phyloP scores from a whole-genome alignment of 2,329 filamentous ascomycete genomes.

The Cryphonectria radicalis region DNA sequence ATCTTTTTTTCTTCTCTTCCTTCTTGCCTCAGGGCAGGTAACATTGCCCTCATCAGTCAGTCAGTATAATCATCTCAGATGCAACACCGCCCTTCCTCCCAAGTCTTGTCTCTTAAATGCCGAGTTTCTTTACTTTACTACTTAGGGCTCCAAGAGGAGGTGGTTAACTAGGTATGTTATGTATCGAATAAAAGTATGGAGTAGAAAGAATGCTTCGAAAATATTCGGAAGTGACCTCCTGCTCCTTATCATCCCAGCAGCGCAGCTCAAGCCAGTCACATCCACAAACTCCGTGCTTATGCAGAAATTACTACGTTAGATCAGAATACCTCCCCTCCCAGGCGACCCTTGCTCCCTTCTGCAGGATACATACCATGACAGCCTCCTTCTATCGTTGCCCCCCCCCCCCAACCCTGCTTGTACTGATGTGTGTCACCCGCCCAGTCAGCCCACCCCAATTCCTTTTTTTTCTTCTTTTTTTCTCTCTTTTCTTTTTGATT shows the following conservation, averaged over 20 bases:
- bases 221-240: constrained; percentile 15
- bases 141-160: not conserved
- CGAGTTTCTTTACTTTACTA: constrained; percentile 5
- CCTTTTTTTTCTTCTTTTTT: not conserved
- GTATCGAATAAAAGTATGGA: constrained; percentile 19
- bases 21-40: no score
- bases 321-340: constrained; percentile 11
- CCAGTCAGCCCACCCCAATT: not conserved
- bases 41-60: not conserved
- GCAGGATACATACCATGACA: not conserved
- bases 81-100: not conserved
- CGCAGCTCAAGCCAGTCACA: constrained; percentile 16
- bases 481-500: not conserved
- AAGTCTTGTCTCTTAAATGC: not conserved
- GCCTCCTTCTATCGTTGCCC: not conserved
- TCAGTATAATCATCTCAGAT: not conserved
- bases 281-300: constrained; percentile 29
- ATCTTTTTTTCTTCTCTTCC: not conserved
- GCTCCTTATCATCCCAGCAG: constrained; percentile 20
- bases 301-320: constrained; percentile 28
- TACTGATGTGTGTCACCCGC: not conserved
- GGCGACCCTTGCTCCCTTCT: not conserved
- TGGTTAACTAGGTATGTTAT: not conserved
- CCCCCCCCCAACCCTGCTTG: not conserved
- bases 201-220: constrained; percentile 15